Evolutionary conservation across 768 basidiomycete species (phyloP).

Genomic region (Lactarius trivialis): DNA sequence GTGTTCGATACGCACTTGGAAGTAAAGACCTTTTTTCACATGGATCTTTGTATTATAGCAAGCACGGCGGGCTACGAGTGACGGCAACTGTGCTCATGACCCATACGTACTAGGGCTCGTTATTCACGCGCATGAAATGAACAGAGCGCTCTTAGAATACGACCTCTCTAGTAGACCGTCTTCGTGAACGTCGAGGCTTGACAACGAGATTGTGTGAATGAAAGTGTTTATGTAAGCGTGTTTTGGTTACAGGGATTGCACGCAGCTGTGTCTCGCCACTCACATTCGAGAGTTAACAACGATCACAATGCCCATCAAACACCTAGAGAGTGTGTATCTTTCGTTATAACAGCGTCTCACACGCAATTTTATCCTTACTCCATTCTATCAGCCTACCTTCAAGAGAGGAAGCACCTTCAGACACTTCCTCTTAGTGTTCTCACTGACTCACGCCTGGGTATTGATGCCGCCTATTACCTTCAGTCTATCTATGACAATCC

Average conservation of each 20-base stretch:
- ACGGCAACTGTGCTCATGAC: neutral
- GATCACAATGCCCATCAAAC: slow-evolving; percentile 67
- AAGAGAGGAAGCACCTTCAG: slow-evolving; percentile 84
- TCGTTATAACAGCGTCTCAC: neutral
- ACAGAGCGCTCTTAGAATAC: too few relatives aligned
- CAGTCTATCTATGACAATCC: slow-evolving; percentile 68
- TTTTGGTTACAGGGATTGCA: slow-evolving; percentile 3
- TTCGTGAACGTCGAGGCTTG: neutral
- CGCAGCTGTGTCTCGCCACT: neutral
- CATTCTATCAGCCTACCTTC: slow-evolving; percentile 57
- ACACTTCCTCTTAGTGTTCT: slow-evolving; percentile 75
- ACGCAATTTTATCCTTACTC: neutral
- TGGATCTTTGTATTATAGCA: neutral
- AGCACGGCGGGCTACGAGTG: neutral
- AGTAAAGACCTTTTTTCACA: neutral
- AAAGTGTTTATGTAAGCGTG: slow-evolving; percentile 4
- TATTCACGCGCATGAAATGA: neutral
- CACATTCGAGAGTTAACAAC: slow-evolving; percentile 7
- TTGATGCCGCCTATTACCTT: slow-evolving; percentile 92
- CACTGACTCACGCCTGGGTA: slow-evolving; percentile 89
- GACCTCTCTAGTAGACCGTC: neutral
- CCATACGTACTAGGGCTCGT: neutral
- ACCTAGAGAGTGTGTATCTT: slow-evolving; percentile 63
- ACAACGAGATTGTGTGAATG: neutral
- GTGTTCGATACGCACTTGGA: neutral